Evolutionary conservation across 2,329 filamentous ascomycete species (phyloP).

Genomic region (Penicillium vulpinum): DNA sequence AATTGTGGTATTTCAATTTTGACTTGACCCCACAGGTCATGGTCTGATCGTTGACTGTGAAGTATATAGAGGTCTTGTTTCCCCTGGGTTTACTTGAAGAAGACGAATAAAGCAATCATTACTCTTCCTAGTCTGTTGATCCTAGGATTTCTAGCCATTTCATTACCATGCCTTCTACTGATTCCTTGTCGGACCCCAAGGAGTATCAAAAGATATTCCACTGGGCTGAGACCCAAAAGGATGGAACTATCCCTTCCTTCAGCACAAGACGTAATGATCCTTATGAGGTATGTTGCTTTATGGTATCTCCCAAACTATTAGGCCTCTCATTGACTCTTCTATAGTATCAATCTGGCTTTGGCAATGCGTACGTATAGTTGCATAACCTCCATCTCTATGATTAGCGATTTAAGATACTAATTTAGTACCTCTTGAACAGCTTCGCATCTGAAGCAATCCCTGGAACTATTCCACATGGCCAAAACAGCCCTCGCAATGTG

Average conservation of each 20-base stretch:
- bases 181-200: constrained; percentile 27
- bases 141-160: background rate
- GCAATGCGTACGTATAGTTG: constrained; percentile 45
- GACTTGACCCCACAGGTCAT: constrained; percentile 4
- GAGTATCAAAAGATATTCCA: constrained; percentile 56
- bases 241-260: constrained; percentile 57
- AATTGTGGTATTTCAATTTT: background rate
- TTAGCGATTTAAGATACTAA: constrained; percentile 29
- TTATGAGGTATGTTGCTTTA: constrained; percentile 45
- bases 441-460: constrained; percentile 42
- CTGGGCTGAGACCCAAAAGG: constrained; percentile 62
- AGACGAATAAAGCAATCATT: background rate
- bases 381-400: constrained; percentile 5
- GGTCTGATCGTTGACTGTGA: background rate
- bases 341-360: constrained; percentile 59
- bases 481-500: constrained; percentile 41
- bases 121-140: background rate
- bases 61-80: background rate
- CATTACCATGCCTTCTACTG: constrained; percentile 28
- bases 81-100: background rate
- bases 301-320: background rate
- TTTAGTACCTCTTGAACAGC: constrained; percentile 22
- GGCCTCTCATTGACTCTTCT: background rate
- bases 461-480: constrained; percentile 40
- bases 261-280: constrained; percentile 55